phyloP scores from a whole-genome alignment of 2,329 filamentous ascomycete species.

The Endocalyx cinctus region DNA sequence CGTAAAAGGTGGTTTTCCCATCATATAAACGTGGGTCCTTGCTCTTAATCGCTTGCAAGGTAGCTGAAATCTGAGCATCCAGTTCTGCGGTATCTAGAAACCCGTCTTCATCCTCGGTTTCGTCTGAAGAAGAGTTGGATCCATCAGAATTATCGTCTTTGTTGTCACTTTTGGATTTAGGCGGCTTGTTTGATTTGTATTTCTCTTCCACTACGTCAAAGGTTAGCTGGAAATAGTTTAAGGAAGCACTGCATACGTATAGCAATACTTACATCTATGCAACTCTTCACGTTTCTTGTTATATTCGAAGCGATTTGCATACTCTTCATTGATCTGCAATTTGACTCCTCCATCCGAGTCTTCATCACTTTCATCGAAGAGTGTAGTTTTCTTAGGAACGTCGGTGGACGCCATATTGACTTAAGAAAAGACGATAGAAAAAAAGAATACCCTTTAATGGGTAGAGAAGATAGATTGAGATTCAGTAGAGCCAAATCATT shows the following conservation, averaged over 20 bases:
- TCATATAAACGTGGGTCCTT: constrained; percentile 94
- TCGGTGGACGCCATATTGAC: constrained; percentile 26
- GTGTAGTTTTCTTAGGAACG: constrained; percentile 37
- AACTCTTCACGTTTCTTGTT: constrained; percentile 95
- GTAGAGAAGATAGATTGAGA: too few relatives aligned
- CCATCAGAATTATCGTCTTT: constrained; percentile 46
- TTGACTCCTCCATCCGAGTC: constrained; percentile 40
- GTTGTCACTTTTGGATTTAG: constrained; percentile 36
- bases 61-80: constrained; percentile 82
- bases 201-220: constrained; percentile 77
- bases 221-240: too few relatives aligned
- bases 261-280: constrained; percentile 54
- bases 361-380: constrained; percentile 54
- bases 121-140: constrained; percentile 65
- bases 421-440: not conserved
- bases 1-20: constrained; percentile 72
- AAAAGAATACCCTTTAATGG: too few relatives aligned
- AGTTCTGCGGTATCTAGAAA: constrained; percentile 80
- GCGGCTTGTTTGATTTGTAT: constrained; percentile 51
- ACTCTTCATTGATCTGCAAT: constrained; percentile 87
- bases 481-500: too few relatives aligned
- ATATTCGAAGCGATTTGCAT: constrained; percentile 83
- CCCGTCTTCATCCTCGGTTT: constrained; percentile 86
- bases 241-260: too few relatives aligned
- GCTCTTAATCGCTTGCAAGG: constrained; percentile 77